Base-by-base conservation (phyloP, 352 stramenopile genomes). In the Phytophthora aleatoria region DNA sequence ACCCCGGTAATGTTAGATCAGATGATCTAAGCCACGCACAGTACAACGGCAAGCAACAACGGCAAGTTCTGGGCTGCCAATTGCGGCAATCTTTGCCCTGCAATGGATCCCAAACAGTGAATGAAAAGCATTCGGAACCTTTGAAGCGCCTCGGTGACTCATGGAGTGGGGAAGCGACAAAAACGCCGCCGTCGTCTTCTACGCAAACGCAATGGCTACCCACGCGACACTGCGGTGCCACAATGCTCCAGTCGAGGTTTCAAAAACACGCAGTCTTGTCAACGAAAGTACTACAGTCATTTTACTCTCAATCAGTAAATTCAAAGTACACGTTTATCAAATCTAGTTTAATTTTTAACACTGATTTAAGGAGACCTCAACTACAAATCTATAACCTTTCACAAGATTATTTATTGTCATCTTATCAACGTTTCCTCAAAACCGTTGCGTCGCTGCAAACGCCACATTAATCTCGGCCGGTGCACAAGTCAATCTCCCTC, bases 401-500 rank as follows among this genome's bases (percentile, higher is more conserved):
- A 53, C 13, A 13, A 3, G 13, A 2, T 30, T 41, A 16, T 20
- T 20, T 15, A 45, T 7, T 45, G 13, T 45, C 16, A 12, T 15
- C 8, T 12, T 27, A 2, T 41, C 35, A 41, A 41, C 35, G 35
- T 48, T 42, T 42, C 33, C 5, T 52, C 36, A 30, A n/a, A 15
- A 43, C 16, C 41, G 41, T 43, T 41, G 52, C 52, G 10, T 28
- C 35, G 3, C 31, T 36, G 31, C 31, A 36, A 12, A 33, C 28
- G 0, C 4, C 28, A 7, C 3, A 11, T 41, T 41, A 41, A 41
- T 41, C 3, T 16, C 12, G 1, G 15, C 16, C 4, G 11, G 20
- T 20, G 20, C 63, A 67, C 27, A 58, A 44, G 28, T 49, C 36
- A 62, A 66, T 58, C 48, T 48, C n/a, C 57, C 36, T 36, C n/a